Conservation (phyloP, 2,329 filamentous ascomycete species). For the Periglandula ipomoeae region DNA sequence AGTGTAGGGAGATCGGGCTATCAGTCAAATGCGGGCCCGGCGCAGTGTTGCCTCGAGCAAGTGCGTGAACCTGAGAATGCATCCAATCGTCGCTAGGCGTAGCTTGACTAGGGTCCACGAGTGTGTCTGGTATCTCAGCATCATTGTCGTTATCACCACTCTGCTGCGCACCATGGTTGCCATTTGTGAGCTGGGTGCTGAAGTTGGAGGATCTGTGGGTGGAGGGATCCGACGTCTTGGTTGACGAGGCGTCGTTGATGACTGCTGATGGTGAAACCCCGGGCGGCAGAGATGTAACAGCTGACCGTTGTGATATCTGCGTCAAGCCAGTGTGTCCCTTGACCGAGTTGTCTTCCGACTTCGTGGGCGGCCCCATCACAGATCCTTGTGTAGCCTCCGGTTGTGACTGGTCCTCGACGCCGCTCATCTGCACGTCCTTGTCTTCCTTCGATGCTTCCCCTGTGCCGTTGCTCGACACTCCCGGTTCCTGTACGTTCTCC, state of each 20-base stretch:
- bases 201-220: constrained; percentile 52
- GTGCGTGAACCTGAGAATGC: constrained; percentile 48
- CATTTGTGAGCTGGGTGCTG: constrained; percentile 67
- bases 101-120: constrained; percentile 34
- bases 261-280: constrained; percentile 50
- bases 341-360: constrained; percentile 24
- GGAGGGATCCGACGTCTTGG: constrained; percentile 75
- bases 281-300: constrained; percentile 46
- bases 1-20: constrained; percentile 31
- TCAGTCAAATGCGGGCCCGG: constrained; percentile 17
- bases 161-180: constrained; percentile 40
- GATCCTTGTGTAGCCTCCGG: constrained; percentile 33
- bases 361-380: constrained; percentile 40
- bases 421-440: constrained; percentile 54
- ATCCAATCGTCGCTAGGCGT: constrained; percentile 45
- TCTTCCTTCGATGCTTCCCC: constrained; percentile 18
- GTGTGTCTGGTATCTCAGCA: constrained; percentile 46
- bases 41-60: constrained; percentile 30
- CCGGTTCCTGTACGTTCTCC: constrained; percentile 20
- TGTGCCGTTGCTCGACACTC: constrained; percentile 44
- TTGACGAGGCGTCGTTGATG: constrained; percentile 83
- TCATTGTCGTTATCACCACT: constrained; percentile 22
- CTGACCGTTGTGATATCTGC: constrained; percentile 56
- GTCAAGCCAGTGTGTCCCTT: constrained; percentile 38
- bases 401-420: constrained; percentile 38